phyloP scores from a whole-genome alignment of 768 basidiomycete species.

The Xanthoconium purpureum region DNA sequence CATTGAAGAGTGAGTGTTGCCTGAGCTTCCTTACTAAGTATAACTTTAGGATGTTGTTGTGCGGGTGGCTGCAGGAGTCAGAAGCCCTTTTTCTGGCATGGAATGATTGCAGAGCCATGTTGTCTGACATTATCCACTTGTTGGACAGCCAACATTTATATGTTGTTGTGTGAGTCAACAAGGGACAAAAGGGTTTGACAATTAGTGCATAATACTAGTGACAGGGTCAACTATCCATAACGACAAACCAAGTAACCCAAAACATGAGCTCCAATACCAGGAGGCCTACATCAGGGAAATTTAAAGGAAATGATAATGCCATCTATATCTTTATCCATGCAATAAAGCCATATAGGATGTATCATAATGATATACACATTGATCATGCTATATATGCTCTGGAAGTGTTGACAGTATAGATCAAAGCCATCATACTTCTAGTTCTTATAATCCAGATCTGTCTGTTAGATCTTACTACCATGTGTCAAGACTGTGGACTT shows the following conservation, averaged over 20 bases:
- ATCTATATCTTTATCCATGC: too few species aligned
- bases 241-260: not conserved
- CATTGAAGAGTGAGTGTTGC: not conserved
- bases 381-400: too few species aligned
- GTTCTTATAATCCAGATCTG: too few species aligned
- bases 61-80: not conserved
- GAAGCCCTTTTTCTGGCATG: not conserved
- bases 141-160: not conserved
- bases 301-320: too few species aligned
- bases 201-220: not conserved
- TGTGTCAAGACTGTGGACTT: too few species aligned
- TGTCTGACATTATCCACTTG: not conserved
- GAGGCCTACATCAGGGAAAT: too few species aligned
- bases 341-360: too few species aligned
- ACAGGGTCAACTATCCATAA: not conserved
- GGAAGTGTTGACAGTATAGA: too few species aligned
- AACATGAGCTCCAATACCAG: too few species aligned
- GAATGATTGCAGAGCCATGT: not conserved
- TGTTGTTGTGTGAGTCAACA: not conserved
- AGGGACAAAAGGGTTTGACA: not conserved
- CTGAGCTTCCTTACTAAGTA: not conserved
- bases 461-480: too few species aligned
- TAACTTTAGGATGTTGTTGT: not conserved
- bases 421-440: too few species aligned
- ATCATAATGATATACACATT: too few species aligned